A percentile compares a stretch with the other conserved stretches of the same genome.
Conservation (phyloP, 2,329 filamentous ascomycete species). For the Epichloe amarillans region DNA sequence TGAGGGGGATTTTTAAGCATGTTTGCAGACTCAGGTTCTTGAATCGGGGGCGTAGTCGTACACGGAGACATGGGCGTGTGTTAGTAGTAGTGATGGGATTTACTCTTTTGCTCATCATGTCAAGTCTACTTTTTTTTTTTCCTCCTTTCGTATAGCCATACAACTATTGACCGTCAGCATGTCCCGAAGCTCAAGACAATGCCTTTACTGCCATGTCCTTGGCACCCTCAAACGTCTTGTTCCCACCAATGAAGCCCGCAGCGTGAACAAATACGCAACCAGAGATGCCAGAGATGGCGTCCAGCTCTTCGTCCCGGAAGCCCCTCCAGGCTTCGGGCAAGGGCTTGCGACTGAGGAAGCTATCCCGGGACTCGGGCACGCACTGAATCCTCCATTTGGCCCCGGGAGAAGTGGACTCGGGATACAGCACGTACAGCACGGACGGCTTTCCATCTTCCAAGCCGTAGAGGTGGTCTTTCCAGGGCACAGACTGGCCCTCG, state of each 20-base stretch:
- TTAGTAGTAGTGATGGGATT: constrained; percentile 1
- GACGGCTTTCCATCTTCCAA: constrained; percentile 52
- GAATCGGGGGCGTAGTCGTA: neutral
- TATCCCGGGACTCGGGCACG: constrained; percentile 72
- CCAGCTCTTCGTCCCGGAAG: constrained; percentile 73
- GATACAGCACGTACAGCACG: constrained; percentile 81
- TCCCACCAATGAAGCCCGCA: constrained; percentile 90
- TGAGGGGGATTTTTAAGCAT: neutral
- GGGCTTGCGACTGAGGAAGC: constrained; percentile 84
- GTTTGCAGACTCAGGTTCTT: neutral
- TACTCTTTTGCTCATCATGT: neutral
- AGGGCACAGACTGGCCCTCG: constrained; percentile 64
- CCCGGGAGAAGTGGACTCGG: constrained; percentile 61
- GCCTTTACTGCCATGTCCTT: constrained; percentile 75
- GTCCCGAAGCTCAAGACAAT: constrained; percentile 25
- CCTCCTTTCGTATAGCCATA: neutral
- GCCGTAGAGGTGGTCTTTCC: constrained; percentile 91
- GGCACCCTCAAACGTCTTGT: constrained; percentile 80
- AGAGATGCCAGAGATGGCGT: constrained; percentile 52
- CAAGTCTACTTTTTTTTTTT: neutral
- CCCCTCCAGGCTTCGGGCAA: constrained; percentile 88
- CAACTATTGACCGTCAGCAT: neutral
- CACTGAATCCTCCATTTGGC: constrained; percentile 90
- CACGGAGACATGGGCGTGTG: neutral
- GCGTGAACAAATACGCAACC: constrained; percentile 90